Conservation (phyloP, 768 basidiomycete genomes). For the Xerocomellus amylosporus region DNA sequence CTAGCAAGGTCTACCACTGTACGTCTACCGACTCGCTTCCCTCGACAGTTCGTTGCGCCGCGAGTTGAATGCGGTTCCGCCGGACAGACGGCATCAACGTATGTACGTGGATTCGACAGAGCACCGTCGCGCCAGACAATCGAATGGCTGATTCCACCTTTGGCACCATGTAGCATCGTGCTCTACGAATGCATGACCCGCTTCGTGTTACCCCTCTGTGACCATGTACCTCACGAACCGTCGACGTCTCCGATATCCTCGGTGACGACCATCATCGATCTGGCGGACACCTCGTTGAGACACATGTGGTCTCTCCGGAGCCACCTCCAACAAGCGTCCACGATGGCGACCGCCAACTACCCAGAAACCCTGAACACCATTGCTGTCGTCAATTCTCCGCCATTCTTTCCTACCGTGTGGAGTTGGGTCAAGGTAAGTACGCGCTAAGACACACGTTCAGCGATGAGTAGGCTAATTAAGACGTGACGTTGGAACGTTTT, state of each 20-base stretch:
- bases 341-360: conserved; percentile 76
- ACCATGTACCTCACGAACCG: conserved; percentile 52
- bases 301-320: conserved; percentile 67
- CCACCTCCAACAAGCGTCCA: conserved; percentile 73
- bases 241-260: conserved; percentile 59
- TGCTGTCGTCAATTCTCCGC: conserved; percentile 74
- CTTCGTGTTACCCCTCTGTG: conserved; percentile 65
- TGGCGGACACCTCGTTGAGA: conserved; percentile 57
- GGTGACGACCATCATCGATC: conserved; percentile 68
- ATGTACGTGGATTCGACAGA: conserved; percentile 48
- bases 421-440: conserved; percentile 72
- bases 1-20: conserved; percentile 68
- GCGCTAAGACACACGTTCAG: neutral
- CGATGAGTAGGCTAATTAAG: no score
- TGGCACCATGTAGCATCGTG: conserved; percentile 43
- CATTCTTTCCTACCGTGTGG: conserved; percentile 84
- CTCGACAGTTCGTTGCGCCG: conserved; percentile 50
- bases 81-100: conserved; percentile 59
- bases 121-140: neutral
- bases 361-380: conserved; percentile 72
- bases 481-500: neutral
- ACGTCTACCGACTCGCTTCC: conserved; percentile 72
- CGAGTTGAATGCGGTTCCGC: conserved; percentile 54
- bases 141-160: neutral
- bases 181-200: conserved; percentile 66